phyloP scores from a whole-genome alignment of 257 asterid species.

The Scutellaria baicalensis region DNA sequence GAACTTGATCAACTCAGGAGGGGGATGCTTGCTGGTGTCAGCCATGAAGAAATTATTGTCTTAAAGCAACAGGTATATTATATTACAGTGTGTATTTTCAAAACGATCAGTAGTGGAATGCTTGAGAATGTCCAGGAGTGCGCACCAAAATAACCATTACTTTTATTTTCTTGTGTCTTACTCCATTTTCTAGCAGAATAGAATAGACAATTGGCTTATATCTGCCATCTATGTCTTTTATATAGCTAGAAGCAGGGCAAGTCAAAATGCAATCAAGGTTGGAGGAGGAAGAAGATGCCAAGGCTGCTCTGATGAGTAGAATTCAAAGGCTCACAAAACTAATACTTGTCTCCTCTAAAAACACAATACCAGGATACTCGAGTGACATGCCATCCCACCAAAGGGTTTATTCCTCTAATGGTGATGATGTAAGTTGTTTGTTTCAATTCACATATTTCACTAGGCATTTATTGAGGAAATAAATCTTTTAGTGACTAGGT shows the following conservation, averaged over 20 bases:
- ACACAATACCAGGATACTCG: constrained; percentile 58
- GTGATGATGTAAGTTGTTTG: constrained; percentile 52
- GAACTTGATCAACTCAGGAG: constrained; percentile 86
- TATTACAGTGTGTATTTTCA: neutral
- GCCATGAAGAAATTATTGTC: constrained; percentile 75
- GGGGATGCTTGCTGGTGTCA: constrained; percentile 81
- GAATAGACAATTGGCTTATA: neutral
- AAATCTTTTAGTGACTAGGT: neutral
- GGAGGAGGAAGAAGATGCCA: constrained; percentile 99
- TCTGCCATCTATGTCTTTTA: neutral
- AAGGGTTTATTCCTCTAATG: constrained; percentile 47
- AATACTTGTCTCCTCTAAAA: constrained; percentile 97
- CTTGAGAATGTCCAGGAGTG: neutral
- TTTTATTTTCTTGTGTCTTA: neutral
- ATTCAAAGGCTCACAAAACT: constrained; percentile 93
- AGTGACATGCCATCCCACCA: constrained; percentile 51
- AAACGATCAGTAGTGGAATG: neutral
- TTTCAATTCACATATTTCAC: constrained; percentile 8
- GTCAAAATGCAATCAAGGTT: constrained; percentile 91
- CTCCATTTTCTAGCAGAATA: neutral
- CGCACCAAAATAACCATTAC: neutral
- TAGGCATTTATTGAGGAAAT: constrained; percentile 5
- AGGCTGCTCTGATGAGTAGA: constrained; percentile 95
- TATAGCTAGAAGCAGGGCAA: constrained; percentile 95
- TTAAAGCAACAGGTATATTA: constrained; percentile 67